Conservation (phyloP, 202 grass and related monocot species). For the Sporobolus alterniflorus region DNA sequence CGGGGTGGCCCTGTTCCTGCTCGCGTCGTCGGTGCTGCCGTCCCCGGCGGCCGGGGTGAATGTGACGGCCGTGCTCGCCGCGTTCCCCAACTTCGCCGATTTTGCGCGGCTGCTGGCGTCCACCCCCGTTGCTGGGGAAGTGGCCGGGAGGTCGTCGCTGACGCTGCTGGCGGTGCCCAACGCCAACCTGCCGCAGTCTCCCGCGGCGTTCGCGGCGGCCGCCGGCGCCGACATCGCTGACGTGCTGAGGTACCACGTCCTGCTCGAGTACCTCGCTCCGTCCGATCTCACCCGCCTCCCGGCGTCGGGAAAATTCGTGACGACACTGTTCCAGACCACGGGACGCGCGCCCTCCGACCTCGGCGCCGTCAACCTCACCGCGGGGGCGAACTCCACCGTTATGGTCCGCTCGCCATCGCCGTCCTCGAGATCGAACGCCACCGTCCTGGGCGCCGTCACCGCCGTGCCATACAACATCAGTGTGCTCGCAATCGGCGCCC, state of each 20-base stretch:
- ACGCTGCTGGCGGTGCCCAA: conserved; percentile 93
- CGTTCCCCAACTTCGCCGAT: conserved; percentile 63
- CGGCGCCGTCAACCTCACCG: conserved; percentile 87
- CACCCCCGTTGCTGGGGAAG: conserved; percentile 64
- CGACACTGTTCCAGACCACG: conserved; percentile 96
- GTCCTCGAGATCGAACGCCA: conserved; percentile 65
- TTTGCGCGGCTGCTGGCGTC: conserved; percentile 76
- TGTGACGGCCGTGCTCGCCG: conserved; percentile 74
- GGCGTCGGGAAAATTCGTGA: conserved; percentile 67
- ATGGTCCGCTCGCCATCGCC: conserved; percentile 68
- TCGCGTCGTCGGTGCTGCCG: conserved; percentile 28
- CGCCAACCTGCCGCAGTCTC: conserved; percentile 64
- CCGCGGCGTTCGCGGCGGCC: conserved; percentile 59
- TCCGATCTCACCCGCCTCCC: conserved; percentile 66
- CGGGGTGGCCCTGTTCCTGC: conserved; percentile 26
- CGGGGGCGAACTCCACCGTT: conserved; percentile 28
- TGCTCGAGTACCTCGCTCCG: conserved; percentile 92
- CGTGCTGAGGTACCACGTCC: conserved; percentile 94
- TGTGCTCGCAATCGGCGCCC: conserved; percentile 70
- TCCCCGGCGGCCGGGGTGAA: conserved; percentile 45
- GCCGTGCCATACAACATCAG: conserved; percentile 83
- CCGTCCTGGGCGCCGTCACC: conserved; percentile 68
- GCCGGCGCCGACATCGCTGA: conserved; percentile 83
- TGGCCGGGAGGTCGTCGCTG: conserved; percentile 74
- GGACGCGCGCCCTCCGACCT: conserved; percentile 76